phyloP scores from a whole-genome alignment of 495 filamentous ascomycete species.

The Halenospora varia region DNA sequence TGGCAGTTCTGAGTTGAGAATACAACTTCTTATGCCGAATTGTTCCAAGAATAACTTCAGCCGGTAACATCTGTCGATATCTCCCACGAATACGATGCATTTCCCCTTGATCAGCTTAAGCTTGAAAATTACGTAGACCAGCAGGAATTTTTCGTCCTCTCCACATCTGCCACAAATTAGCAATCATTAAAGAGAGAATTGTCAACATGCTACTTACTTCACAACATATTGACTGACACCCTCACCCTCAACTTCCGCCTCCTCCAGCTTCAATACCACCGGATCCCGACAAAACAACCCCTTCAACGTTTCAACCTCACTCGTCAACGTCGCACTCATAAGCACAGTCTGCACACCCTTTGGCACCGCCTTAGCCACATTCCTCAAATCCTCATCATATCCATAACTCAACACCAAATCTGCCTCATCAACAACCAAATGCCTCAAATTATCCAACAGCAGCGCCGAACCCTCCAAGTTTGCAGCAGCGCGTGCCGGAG shows the following conservation, averaged over 20 bases:
- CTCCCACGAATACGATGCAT: constrained; percentile 87
- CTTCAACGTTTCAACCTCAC: constrained; percentile 82
- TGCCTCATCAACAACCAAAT: constrained; percentile 92
- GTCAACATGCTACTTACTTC: constrained; percentile 54
- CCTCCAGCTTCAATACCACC: constrained; percentile 68
- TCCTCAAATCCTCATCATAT: constrained; percentile 84
- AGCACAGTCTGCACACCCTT: constrained; percentile 85
- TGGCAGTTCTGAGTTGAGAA: constrained; percentile 92
- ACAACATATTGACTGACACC: constrained; percentile 84
- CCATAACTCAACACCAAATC: constrained; percentile 94
- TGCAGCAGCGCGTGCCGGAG: constrained; percentile 69
- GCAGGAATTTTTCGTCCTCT: constrained; percentile 95
- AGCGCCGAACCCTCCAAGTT: constrained; percentile 68
- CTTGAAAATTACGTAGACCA: constrained; percentile 92
- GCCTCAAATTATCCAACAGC: constrained; percentile 61
- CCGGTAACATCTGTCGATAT: constrained; percentile 90
- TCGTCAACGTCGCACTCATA: constrained; percentile 87
- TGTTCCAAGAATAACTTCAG: constrained; percentile 96
- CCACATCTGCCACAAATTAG: constrained; percentile 54
- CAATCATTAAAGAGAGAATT: not conserved
- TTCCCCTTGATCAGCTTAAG: constrained; percentile 93
- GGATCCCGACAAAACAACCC: constrained; percentile 83
- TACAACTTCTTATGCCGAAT: constrained; percentile 89
- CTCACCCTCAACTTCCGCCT: constrained; percentile 63
- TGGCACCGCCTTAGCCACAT: constrained; percentile 68